Base-by-base conservation (phyloP, 2,329 filamentous ascomycete genomes). In the Immersiporthe knoxdaviesiana region DNA sequence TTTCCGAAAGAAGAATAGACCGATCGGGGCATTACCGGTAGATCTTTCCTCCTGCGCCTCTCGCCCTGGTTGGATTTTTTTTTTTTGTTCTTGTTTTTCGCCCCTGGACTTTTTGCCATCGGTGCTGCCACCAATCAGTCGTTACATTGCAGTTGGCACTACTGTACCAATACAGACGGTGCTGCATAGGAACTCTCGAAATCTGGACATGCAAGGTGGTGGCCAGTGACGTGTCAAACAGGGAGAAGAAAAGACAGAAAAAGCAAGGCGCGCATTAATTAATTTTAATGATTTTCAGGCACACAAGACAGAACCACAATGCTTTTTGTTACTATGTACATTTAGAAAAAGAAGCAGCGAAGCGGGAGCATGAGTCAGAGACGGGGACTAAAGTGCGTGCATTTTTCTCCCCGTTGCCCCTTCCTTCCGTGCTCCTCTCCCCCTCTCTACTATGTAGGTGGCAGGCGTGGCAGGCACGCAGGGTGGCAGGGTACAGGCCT, bases 11-110 rank as follows among this genome's bases (percentile, higher is more conserved):
- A 5, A 44, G 59, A 21, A 44, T 44, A 62, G n/a, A 27, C n/a
- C 11, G 11, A 30, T 27, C 37, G 59, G 37, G 21, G 37, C n/a
- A 62, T 62, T 27, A 18, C 41, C 59, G 59, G 59, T 27, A 62
- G 37, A 62, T 62, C 59, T 27, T 62, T 62, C 59, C 37, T 62
- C 35, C 59, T 21, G 24, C 21, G 56, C 56, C 30, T 3, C 30
- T 37, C 56, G 21, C 27, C 56, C 30, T 37, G 18, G 30, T 35
- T 11, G 18, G 6, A 8, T 7, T 21, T 7, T 21, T 47, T 47
- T 47, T 21, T 18, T 18, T 58, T 18, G n/a, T n/a, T n/a, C n/a
- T n/a, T 39, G 1, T 39, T 14, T 39, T 58, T 18, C 35, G 54
- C 54, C n/a, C 54, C 54, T n/a, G 56, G 21, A n/a, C 30, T 24